phyloP scores from a whole-genome alignment of 345 rosid genomes.

The Balakata baccata region DNA sequence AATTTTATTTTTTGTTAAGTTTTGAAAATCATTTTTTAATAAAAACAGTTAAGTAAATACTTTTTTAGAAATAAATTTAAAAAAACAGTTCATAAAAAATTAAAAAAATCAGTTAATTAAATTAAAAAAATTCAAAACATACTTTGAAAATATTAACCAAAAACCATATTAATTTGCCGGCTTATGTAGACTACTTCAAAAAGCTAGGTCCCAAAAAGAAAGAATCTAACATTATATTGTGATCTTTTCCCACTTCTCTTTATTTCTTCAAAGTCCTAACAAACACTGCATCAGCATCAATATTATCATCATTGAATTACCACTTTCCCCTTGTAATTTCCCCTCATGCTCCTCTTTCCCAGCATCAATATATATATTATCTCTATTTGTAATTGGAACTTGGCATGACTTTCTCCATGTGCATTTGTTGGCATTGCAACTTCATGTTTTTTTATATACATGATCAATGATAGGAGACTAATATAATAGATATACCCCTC shows the following conservation, averaged over 20 bases:
- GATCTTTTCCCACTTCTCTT: not conserved
- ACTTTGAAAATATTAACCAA: too few species aligned
- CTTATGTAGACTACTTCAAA: conserved; percentile 12
- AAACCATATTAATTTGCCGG: conserved; percentile 24
- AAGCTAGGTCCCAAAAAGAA: not conserved
- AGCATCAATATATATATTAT: too few species aligned
- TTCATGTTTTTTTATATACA: not conserved
- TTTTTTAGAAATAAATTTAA: too few species aligned
- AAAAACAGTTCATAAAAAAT: too few species aligned
- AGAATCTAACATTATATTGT: conserved; percentile 25
- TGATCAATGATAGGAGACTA: not conserved
- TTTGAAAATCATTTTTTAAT: too few species aligned
- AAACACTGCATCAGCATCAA: conserved; percentile 23
- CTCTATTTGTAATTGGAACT: not conserved
- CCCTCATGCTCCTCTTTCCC: not conserved
- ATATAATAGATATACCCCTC: not conserved
- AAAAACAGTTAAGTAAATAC: too few species aligned
- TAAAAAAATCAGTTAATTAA: too few species aligned
- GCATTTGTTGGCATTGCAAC: conserved; percentile 6
- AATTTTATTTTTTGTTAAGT: too few species aligned
- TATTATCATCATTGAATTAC: not conserved
- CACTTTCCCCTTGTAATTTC: not conserved
- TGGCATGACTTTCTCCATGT: conserved; percentile 27
- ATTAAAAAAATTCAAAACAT: not conserved
- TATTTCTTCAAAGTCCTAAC: conserved; percentile 24